Conservation (phyloP, 2,329 filamentous ascomycete species). For the Parastagonospora avenae region DNA sequence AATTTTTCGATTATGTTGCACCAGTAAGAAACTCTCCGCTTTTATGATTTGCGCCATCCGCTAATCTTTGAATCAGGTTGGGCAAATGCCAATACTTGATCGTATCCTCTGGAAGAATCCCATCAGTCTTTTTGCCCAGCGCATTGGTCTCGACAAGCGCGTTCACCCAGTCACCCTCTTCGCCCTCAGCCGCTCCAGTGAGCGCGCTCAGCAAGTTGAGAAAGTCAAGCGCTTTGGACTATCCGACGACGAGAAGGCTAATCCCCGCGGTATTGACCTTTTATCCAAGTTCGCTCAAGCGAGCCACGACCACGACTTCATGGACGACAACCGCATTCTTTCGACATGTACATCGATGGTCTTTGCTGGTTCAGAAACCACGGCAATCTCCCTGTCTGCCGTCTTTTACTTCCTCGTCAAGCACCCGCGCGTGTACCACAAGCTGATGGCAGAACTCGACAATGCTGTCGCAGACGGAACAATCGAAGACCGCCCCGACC, state of each 20-base stretch:
- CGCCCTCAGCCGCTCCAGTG: slow-evolving; percentile 68
- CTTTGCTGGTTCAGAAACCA: slow-evolving; percentile 79
- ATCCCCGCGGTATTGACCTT: slow-evolving; percentile 59
- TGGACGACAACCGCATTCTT: slow-evolving; percentile 71
- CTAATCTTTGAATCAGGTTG: slow-evolving; percentile 56
- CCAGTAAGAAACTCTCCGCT: slow-evolving; percentile 57
- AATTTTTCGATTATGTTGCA: slow-evolving; percentile 72
- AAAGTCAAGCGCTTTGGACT: slow-evolving; percentile 53
- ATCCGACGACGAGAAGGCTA: slow-evolving; percentile 34
- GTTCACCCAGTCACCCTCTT: slow-evolving; percentile 77
- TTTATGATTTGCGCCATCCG: not conserved
- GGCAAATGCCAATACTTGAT: slow-evolving; percentile 76
- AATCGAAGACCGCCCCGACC: slow-evolving; percentile 52
- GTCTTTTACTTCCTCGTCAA: slow-evolving; percentile 77
- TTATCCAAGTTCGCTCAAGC: slow-evolving; percentile 75
- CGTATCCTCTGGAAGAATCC: slow-evolving; percentile 75
- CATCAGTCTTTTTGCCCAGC: slow-evolving; percentile 69
- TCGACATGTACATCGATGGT: slow-evolving; percentile 74
- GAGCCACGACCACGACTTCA: slow-evolving; percentile 70
- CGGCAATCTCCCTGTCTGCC: slow-evolving; percentile 72
- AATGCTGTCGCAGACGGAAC: slow-evolving; percentile 58
- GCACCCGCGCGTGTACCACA: slow-evolving; percentile 60
- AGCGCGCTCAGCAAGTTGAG: slow-evolving; percentile 62
- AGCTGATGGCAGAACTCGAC: slow-evolving; percentile 68
- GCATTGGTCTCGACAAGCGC: slow-evolving; percentile 69